Evolutionary conservation across 306 rosid genomes (phyloP).

Genomic region (Rubus parviflorus): DNA sequence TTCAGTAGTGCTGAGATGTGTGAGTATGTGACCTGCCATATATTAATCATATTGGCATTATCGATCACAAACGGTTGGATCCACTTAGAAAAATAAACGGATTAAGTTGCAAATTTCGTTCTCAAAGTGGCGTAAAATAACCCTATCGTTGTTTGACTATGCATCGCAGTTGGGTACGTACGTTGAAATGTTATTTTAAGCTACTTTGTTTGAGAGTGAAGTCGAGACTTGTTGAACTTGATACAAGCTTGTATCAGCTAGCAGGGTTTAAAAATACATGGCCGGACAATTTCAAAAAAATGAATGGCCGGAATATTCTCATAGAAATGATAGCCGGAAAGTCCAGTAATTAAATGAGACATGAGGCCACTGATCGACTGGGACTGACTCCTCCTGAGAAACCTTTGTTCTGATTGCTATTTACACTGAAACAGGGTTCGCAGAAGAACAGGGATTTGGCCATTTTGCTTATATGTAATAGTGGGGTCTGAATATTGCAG

Average conservation of each 20-base stretch:
- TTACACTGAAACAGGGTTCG: background rate
- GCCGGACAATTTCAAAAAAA: no score
- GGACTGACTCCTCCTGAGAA: background rate
- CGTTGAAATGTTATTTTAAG: background rate
- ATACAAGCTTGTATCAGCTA: no score
- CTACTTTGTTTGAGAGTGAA: background rate
- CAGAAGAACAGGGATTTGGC: slow-evolving; percentile 6
- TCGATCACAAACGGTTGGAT: background rate
- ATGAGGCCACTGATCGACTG: no score
- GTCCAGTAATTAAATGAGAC: background rate
- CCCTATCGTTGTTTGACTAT: background rate
- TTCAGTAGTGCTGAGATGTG: background rate
- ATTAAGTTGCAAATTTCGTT: background rate
- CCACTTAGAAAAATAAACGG: background rate
- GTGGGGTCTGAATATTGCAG: background rate
- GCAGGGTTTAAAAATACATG: no score
- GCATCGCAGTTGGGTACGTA: background rate
- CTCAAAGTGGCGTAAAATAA: background rate
- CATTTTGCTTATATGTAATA: background rate
- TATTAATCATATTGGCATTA: background rate
- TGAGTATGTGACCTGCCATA: background rate
- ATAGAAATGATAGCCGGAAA: no score
- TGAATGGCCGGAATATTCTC: background rate
- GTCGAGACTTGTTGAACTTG: background rate
- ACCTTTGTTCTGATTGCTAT: slow-evolving; percentile 1